phyloP scores from a whole-genome alignment of 2,329 filamentous ascomycete genomes.

The Cladosporium austrohemisphaericum region DNA sequence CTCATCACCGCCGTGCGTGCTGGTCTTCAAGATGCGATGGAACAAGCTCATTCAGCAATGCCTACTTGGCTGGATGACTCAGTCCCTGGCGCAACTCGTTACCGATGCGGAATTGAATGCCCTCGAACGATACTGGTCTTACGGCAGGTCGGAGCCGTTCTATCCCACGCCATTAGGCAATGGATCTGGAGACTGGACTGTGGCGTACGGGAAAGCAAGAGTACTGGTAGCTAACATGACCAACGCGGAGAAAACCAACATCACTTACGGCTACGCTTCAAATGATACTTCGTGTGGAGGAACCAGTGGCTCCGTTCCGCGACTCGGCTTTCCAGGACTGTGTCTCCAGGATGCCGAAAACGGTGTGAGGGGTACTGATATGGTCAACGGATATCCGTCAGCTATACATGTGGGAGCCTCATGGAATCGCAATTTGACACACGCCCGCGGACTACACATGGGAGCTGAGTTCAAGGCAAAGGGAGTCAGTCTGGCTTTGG shows the following conservation, averaged over 20 bases:
- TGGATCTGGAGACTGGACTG: constrained; percentile 32
- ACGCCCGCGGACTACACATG: constrained; percentile 33
- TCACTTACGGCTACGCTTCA: constrained; percentile 33
- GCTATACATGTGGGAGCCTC: constrained; percentile 36
- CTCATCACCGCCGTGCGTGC: too few species aligned
- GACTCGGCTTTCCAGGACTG: constrained; percentile 38
- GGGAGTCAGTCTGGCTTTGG: constrained; percentile 30
- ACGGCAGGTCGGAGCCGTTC: constrained; percentile 29
- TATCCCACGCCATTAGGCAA: constrained; percentile 26
- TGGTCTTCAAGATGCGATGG: too few species aligned
- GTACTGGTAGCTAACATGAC: constrained; percentile 38
- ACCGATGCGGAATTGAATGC: constrained; percentile 14
- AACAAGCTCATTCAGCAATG: too few species aligned
- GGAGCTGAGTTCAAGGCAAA: constrained; percentile 33
- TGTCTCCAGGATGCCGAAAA: constrained; percentile 40
- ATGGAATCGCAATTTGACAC: constrained; percentile 37
- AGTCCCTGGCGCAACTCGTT: background rate
- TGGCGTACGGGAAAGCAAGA: constrained; percentile 39
- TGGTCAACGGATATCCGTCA: constrained; percentile 37
- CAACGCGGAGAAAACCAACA: constrained; percentile 37
- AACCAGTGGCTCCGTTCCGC: constrained; percentile 35
- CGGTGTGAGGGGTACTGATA: constrained; percentile 30
- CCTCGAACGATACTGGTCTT: constrained; percentile 28
- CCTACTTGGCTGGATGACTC: too few species aligned
- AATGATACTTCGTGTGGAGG: constrained; percentile 31